Evolutionary conservation across 179 eudicot species (phyloP), one percentile per base, ranked within the genome.

Genomic region (Gypsophila paniculata): DNA sequence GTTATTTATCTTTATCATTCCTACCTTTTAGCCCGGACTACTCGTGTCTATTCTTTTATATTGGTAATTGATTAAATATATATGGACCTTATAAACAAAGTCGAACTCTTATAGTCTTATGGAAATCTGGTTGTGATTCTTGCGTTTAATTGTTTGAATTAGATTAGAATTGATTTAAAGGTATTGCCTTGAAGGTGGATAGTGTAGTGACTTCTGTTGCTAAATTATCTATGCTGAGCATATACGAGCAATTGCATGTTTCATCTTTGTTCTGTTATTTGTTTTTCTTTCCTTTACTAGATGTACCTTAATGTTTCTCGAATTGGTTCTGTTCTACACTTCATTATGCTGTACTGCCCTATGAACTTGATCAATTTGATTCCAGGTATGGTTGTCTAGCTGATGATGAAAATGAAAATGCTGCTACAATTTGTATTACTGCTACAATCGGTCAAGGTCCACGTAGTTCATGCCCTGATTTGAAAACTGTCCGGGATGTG

Each of bases 401-500:
- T 75, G 86, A 82, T 67, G 48, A 22, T 14, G 77, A 68, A 60
- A 66, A 67, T 29, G 77, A 77, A 58, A 73, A 69, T n/a, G 53
- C 48, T 69, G 70, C 69, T 51, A 79, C 79, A 42, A 66, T 85
- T 71, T 93, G 93, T 80, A 82, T 93, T 69, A 76, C 91, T 42
- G 90, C 80, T 42, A 79, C 86, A 55, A 69, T 87, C 49, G 51
- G 61, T 76, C 87, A 85, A 52, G 68, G 71, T 68, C 29, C 86
- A 60, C 75, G 69, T 73, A 83, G 74, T 68, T 70, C 84, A 8
- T 51, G 11, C 67, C 67, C 59, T n/a, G 80, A 84, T 68, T 48
- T 88, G 77, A 80, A 81, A 61, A 72, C 73, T 23, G 76, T 93
- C 75, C 83, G 76, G 73, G 84, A 89, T 39, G 61, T 80, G 78